Evolutionary conservation across 352 stramenopile species (phyloP).

Genomic region (Phytophthora meadii): DNA sequence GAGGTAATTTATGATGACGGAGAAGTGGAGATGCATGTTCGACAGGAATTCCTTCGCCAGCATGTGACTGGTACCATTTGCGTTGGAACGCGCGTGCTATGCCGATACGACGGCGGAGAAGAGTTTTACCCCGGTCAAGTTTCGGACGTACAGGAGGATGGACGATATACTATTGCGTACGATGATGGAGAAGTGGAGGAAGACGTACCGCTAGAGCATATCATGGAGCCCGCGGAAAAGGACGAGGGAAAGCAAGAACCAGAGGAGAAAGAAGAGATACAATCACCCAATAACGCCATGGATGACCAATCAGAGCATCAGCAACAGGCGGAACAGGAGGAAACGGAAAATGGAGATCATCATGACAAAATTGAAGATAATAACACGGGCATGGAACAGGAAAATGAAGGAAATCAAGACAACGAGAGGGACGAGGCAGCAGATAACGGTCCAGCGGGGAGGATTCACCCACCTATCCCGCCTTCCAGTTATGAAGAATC

Average conservation of each 20-base stretch:
- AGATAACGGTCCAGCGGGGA: background rate
- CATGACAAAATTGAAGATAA: background rate
- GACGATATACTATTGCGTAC: slow-evolving; percentile 78
- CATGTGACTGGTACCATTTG: slow-evolving; percentile 77
- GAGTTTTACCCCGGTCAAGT: slow-evolving; percentile 77
- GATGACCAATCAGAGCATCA: slow-evolving; percentile 14
- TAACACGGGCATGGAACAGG: background rate
- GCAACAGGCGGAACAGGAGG: slow-evolving; percentile 7
- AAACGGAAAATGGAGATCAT: slow-evolving; percentile 20
- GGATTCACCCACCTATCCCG: background rate
- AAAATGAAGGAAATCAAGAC: slow-evolving; percentile 10
- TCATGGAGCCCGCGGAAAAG: slow-evolving; percentile 43
- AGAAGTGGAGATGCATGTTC: slow-evolving; percentile 61
- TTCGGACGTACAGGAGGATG: slow-evolving; percentile 66
- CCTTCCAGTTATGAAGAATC: slow-evolving; percentile 2
- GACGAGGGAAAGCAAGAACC: slow-evolving; percentile 1
- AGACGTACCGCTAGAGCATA: slow-evolving; percentile 59
- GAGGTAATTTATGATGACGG: slow-evolving; percentile 83
- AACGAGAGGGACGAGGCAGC: background rate
- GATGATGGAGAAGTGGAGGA: slow-evolving; percentile 81
- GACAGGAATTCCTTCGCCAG: slow-evolving; percentile 45
- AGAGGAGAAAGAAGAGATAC: slow-evolving; percentile 21
- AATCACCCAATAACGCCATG: background rate
- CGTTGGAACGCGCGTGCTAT: slow-evolving; percentile 73
- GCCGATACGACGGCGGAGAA: slow-evolving; percentile 68